A percentile compares a stretch with the other conserved stretches of the same genome.
These are phyloP conservation scores for Podospora fimiseda DNA, from an alignment of 495 filamentous ascomycete genomes.

Conservation along the genomic window DNA sequence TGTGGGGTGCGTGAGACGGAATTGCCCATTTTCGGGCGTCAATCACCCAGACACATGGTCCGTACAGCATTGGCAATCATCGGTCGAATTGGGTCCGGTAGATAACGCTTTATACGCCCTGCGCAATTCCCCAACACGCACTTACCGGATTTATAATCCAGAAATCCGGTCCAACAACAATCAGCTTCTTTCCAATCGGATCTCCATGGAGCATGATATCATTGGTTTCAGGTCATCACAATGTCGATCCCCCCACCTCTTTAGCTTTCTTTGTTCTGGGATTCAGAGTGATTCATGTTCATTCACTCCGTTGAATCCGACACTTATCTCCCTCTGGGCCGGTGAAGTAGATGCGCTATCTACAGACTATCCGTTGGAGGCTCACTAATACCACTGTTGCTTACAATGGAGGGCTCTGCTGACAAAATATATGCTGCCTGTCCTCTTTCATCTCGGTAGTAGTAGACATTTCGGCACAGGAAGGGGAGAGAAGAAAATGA, in stretches of 20 bases:
- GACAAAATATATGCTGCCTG: not conserved
- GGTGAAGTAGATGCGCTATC: not conserved
- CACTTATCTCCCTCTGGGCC: not conserved
- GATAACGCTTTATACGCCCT: not conserved
- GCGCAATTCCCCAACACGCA: not conserved
- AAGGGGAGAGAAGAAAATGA: not conserved
- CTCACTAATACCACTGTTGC: not conserved
- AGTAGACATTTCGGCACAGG: too few species aligned
- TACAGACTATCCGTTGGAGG: not conserved
- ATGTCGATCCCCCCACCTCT: not conserved
- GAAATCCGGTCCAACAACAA: not conserved
- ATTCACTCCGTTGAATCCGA: not conserved
- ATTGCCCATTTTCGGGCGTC: too few species aligned
- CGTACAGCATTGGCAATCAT: not conserved
- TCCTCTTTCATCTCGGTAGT: too few species aligned
- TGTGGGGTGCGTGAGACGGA: too few species aligned
- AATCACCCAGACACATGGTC: too few species aligned
- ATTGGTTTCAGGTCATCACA: not conserved
- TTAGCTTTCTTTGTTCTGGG: not conserved
- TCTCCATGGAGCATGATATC: not conserved
- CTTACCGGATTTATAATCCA: not conserved
- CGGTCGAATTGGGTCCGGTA: not conserved
- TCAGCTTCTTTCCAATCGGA: too few species aligned
- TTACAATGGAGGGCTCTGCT: not conserved
- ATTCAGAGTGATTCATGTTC: not conserved